phyloP scores from a whole-genome alignment of 1,284 basidiomycete species.

The Stereum hirsutum region DNA sequence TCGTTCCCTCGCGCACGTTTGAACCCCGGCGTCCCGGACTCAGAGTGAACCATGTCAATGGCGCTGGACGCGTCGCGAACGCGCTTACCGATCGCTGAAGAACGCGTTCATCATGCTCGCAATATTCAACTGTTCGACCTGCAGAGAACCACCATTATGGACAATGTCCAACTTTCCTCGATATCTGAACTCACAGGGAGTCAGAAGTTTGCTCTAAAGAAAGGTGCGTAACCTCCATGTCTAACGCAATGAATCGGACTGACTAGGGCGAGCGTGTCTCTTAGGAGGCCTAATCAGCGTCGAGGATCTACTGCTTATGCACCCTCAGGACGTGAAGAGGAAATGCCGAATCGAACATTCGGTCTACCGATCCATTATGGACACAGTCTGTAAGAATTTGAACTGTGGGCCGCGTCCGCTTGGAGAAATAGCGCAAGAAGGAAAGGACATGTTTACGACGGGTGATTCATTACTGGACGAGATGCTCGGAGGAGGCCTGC shows the following conservation, averaged over 20 bases:
- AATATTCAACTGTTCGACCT: too few relatives aligned
- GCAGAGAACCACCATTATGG: too few relatives aligned
- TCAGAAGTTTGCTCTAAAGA: neutral
- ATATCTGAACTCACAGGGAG: neutral
- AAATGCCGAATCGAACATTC: conserved; percentile 39
- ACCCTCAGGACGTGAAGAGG: conserved; percentile 40
- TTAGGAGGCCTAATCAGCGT: conserved; percentile 20
- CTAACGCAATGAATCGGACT: neutral
- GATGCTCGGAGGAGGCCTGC: conserved; percentile 66
- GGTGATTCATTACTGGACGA: conserved; percentile 62
- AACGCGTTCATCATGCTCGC: too few relatives aligned
- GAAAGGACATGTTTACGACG: conserved; percentile 47
- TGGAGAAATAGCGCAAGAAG: conserved; percentile 24
- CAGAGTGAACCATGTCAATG: too few relatives aligned
- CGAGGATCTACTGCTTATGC: conserved; percentile 39
- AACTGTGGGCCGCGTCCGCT: conserved; percentile 26
- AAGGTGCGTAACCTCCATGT: neutral
- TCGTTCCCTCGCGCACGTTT: too few relatives aligned
- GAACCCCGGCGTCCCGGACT: too few relatives aligned
- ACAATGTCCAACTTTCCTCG: neutral
- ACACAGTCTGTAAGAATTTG: conserved; percentile 32
- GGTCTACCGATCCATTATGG: conserved; percentile 40
- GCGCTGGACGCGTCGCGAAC: too few relatives aligned
- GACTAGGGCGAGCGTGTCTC: neutral
- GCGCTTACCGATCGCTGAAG: too few relatives aligned